phyloP scores from a whole-genome alignment of 2,329 filamentous ascomycete genomes.

The Helotiales sp. region DNA sequence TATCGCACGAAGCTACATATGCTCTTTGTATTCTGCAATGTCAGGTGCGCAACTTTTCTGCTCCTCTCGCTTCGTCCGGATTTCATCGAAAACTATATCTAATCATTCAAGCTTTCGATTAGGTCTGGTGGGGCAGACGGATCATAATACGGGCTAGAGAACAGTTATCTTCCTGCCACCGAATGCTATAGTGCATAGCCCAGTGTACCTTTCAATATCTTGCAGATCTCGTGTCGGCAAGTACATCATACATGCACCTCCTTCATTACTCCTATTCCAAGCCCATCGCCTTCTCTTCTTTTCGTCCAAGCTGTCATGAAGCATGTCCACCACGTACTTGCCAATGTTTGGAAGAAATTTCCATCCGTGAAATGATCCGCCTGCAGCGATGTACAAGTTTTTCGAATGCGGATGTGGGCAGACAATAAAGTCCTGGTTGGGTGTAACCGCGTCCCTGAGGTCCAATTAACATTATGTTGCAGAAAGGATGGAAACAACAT shows the following conservation, averaged over 20 bases:
- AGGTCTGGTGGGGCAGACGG: too few relatives aligned
- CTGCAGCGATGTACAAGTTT: constrained; percentile 43
- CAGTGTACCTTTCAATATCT: background rate
- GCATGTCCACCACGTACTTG: constrained; percentile 53
- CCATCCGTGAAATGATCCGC: constrained; percentile 63
- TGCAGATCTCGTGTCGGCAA: background rate
- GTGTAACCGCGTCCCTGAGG: background rate
- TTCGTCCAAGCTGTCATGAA: constrained; percentile 33
- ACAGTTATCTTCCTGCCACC: too few relatives aligned
- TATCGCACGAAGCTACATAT: too few relatives aligned
- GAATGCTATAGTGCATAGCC: too few relatives aligned
- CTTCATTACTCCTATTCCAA: background rate
- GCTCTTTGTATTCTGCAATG: too few relatives aligned
- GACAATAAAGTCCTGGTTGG: background rate
- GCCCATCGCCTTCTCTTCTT: background rate
- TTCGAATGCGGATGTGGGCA: background rate
- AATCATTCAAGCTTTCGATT: too few relatives aligned
- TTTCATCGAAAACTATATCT: too few relatives aligned
- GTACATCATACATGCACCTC: background rate
- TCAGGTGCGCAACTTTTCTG: too few relatives aligned
- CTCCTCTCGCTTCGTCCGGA: too few relatives aligned
- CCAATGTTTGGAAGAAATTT: constrained; percentile 63
- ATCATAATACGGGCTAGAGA: too few relatives aligned
- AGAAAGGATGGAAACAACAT: background rate
- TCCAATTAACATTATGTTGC: constrained; percentile 30